phyloP scores from a whole-genome alignment of 768 basidiomycete genomes.

The Neoboletus brunneissimus region DNA sequence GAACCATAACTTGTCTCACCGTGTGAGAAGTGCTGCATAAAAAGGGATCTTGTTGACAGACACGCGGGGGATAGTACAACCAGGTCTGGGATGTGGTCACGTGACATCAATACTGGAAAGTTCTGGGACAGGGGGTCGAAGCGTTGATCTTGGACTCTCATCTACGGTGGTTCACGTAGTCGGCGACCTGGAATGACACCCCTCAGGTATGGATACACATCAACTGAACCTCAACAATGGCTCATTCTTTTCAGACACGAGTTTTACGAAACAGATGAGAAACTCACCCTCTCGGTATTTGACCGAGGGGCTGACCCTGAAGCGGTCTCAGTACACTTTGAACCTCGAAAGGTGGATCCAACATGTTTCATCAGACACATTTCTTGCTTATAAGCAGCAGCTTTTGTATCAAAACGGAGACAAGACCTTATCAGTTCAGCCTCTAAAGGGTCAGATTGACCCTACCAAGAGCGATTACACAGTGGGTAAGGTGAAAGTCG shows the following conservation, averaged over 20 bases:
- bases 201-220: slow-evolving; percentile 22
- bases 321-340: slow-evolving; percentile 59
- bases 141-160: neutral
- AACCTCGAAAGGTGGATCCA: slow-evolving; percentile 55
- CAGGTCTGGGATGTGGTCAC: slow-evolving; percentile 17
- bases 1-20: no score
- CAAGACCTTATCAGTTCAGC: slow-evolving; percentile 67
- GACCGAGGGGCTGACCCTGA: slow-evolving; percentile 71
- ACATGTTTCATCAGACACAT: neutral
- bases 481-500: slow-evolving; percentile 85
- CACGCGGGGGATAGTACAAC: no score
- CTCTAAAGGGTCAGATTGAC: slow-evolving; percentile 80
- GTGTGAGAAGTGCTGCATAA: no score
- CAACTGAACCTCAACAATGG: neutral
- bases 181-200: slow-evolving; percentile 22
- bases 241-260: slow-evolving; percentile 55
- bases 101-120: slow-evolving; percentile 29
- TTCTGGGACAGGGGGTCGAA: slow-evolving; percentile 19
- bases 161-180: neutral
- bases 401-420: slow-evolving; percentile 60
- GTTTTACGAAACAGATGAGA: slow-evolving; percentile 85
- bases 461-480: slow-evolving; percentile 57
- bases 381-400: slow-evolving; percentile 10
- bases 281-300: slow-evolving; percentile 69
- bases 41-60: no score